Evolutionary conservation across 2,329 filamentous ascomycete species (phyloP), one percentile per base, ranked within the genome.

Genomic region (Colletotrichum sp.): DNA sequence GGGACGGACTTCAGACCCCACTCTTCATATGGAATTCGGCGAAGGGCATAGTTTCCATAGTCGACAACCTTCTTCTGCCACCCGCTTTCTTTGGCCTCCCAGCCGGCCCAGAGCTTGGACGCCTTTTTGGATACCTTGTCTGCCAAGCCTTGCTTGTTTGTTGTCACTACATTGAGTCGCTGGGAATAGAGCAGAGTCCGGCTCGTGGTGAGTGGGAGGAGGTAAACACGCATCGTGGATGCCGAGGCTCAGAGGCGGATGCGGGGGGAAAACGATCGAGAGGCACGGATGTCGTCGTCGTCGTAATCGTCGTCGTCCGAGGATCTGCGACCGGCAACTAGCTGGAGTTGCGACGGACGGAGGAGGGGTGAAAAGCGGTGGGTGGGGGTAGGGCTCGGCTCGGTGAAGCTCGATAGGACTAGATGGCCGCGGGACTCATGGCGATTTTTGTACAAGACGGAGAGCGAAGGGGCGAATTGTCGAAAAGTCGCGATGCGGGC

Each of bases 1-100:
- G 97, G 97, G 68, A 99, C 93, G 44, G 95, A 98, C 87, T 98
- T 98, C 79, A 99, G 89, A 1, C 95, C 96, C 97, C 97, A 99
- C 93, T 99, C 97, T 86, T 98, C 95, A 83, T 95, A 98, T 4
- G 97, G 95, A 81, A 99, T 98, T 77, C 95, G 92, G 80, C 95
- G 93, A 77, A 99, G 91, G 19, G 95, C 92, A 65, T 92, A 88
- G 86, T 99, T 98, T 72, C 97, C 97, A 84, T 96, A 98, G 75
- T 91, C 89, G 68, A 97, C 96, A 25, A 98, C 90, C 80, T 92
- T 92, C 82, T 94, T 95, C 88, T 98, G 95, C 97, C 97, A 98
- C 70, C 95, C 94, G 60, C 89, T 89, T 22, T 96, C 93, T 79
- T 93, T 94, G 83, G 94, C 92, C 85, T 98, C 97, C 96, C 96